These are phyloP conservation scores for Penicillium cosmopolitanum DNA, from an alignment of 495 filamentous ascomycete species.

Conservation along the genomic window DNA sequence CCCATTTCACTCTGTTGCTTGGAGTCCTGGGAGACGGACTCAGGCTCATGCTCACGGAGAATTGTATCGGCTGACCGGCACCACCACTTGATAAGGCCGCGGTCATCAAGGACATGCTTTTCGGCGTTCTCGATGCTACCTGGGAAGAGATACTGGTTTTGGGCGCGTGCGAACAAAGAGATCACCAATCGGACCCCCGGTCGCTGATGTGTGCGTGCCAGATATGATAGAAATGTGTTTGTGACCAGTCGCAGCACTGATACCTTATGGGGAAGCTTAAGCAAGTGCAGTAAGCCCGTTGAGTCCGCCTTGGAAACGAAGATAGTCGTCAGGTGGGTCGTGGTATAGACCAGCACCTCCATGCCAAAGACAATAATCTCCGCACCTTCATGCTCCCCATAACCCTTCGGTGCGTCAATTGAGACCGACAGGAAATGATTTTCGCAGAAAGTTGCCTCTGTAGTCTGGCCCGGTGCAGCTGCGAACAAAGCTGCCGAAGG, in stretches of 20 bases:
- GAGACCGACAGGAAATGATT: constrained; percentile 83
- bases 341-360: constrained; percentile 68
- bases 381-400: constrained; percentile 25
- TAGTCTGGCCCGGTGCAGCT: constrained; percentile 68
- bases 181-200: constrained; percentile 75
- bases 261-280: constrained; percentile 61
- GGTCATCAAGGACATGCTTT: constrained; percentile 94
- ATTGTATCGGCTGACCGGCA: constrained; percentile 82
- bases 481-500: constrained; percentile 73
- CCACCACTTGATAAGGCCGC: constrained; percentile 93
- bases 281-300: constrained; percentile 78
- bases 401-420: constrained; percentile 43
- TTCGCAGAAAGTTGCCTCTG: constrained; percentile 81
- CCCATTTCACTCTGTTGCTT: constrained; percentile 46
- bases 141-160: constrained; percentile 94
- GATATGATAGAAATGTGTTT: constrained; percentile 73
- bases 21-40: constrained; percentile 41
- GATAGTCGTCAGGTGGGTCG: constrained; percentile 76
- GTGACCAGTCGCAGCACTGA: constrained; percentile 76
- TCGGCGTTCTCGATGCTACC: constrained; percentile 80
- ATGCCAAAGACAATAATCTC: constrained; percentile 68
- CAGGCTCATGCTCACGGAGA: constrained; percentile 49
- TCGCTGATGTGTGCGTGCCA: constrained; percentile 68
- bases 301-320: constrained; percentile 98
- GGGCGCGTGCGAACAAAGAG: constrained; percentile 89